A percentile compares a stretch with the other conserved stretches of the same genome.
Conservation (phyloP, 2,329 filamentous ascomycete genomes). For the Colletotrichum sp. region DNA sequence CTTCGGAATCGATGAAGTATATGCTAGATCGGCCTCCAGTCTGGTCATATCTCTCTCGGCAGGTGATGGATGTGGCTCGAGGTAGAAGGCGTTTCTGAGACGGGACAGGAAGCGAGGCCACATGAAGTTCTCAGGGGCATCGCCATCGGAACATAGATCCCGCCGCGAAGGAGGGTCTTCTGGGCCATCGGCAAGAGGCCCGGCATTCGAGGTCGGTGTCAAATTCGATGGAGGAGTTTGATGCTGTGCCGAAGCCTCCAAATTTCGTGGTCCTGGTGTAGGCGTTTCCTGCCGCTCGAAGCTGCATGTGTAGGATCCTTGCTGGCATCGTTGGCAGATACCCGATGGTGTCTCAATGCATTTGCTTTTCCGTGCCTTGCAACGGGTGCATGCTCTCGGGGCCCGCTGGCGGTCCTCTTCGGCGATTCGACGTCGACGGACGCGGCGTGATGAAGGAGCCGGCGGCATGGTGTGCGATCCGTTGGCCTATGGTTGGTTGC, state of each 20-base stretch:
- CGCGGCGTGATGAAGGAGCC: not conserved
- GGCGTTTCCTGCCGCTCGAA: constrained; percentile 10
- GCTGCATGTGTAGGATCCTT: constrained; percentile 24
- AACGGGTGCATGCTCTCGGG: constrained; percentile 35
- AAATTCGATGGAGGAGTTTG: constrained; percentile 3
- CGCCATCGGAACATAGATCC: constrained; percentile 14
- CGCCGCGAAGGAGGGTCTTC: not conserved
- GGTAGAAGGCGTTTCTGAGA: constrained; percentile 30
- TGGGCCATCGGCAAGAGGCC: not conserved
- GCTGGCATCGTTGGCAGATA: constrained; percentile 32
- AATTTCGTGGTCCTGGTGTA: not conserved
- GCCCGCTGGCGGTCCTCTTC: constrained; percentile 38
- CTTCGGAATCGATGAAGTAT: constrained; percentile 6
- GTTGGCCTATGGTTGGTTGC: not conserved
- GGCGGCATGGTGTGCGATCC: not conserved
- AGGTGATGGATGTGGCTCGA: constrained; percentile 23
- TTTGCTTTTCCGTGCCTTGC: constrained; percentile 38
- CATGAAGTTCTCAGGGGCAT: constrained; percentile 24
- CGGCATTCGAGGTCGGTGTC: not conserved
- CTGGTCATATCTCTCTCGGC: constrained; percentile 25
- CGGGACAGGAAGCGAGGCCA: constrained; percentile 31
- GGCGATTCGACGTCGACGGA: constrained; percentile 29
- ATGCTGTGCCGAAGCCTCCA: not conserved
- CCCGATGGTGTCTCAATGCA: constrained; percentile 32
- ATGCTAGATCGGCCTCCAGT: constrained; percentile 24